These are phyloP conservation scores for Berberis thunbergii DNA, from an alignment of 164 flowering plant genomes.

Conservation along the genomic window DNA sequence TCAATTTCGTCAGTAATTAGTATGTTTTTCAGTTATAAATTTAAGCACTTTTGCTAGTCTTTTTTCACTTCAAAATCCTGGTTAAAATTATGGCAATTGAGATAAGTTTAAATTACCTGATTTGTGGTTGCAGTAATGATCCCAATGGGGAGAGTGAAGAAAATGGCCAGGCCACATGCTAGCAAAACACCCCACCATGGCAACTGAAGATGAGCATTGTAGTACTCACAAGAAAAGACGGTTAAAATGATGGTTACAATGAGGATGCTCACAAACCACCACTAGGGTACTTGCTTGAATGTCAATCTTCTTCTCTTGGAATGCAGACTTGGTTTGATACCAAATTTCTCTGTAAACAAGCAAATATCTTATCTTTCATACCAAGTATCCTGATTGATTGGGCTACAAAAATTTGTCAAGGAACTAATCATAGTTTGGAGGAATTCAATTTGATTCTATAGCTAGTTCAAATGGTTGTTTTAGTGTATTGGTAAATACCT, in stretches of 20 bases:
- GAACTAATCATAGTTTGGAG: background rate
- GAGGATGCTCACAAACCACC: slow-evolving; percentile 13
- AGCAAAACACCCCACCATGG: slow-evolving; percentile 15
- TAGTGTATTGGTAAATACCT: background rate
- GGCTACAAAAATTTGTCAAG: background rate
- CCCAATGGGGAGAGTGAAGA: slow-evolving; percentile 9
- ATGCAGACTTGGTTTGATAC: slow-evolving; percentile 3
- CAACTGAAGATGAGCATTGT: slow-evolving; percentile 9
- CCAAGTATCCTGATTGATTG: background rate
- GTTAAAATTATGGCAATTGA: too few species aligned
- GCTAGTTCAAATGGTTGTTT: background rate
- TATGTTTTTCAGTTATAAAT: too few species aligned
- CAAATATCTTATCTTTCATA: background rate
- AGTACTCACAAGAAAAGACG: slow-evolving; percentile 4
- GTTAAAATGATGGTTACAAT: background rate
- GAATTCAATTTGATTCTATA: background rate
- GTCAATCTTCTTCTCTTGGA: slow-evolving; percentile 8
- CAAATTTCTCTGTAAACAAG: background rate
- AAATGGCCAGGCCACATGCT: slow-evolving; percentile 1
- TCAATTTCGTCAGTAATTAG: too few species aligned
- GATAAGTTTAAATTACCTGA: slow-evolving; percentile 1
- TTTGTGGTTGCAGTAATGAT: slow-evolving; percentile 9
- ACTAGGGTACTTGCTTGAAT: slow-evolving; percentile 15
- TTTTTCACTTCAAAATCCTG: too few species aligned
- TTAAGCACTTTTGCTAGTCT: too few species aligned